A percentile compares a stretch with the other conserved stretches of the same genome.
phyloP scores from a whole-genome alignment of 768 basidiomycete species.

The Podaxis carcinomalis region DNA sequence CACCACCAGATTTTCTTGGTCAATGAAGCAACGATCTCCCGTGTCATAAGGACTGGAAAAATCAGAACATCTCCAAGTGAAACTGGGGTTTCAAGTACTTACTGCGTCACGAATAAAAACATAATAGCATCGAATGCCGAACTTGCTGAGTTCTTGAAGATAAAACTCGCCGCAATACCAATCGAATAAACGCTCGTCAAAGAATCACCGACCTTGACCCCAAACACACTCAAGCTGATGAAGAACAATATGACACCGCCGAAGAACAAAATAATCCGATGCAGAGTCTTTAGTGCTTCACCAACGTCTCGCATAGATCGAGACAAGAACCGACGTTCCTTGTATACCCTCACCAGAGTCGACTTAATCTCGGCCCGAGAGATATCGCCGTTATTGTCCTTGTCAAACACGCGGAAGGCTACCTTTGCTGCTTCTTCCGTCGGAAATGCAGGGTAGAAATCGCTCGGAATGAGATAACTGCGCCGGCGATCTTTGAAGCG shows the following conservation, averaged over 20 bases:
- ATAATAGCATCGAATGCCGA: conserved; percentile 76
- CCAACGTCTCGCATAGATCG: conserved; percentile 76
- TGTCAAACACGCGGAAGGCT: conserved; percentile 75
- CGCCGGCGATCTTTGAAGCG: conserved; percentile 55
- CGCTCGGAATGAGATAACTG: conserved; percentile 58
- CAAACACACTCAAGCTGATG: conserved; percentile 69
- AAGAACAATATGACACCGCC: conserved; percentile 66
- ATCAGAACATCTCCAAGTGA: conserved; percentile 6
- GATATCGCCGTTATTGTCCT: conserved; percentile 73
- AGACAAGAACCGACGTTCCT: conserved; percentile 71
- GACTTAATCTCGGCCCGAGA: conserved; percentile 73
- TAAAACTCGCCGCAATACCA: conserved; percentile 70
- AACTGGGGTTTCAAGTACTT: conserved; percentile 22
- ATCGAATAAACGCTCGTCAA: conserved; percentile 72
- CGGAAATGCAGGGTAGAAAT: conserved; percentile 68
- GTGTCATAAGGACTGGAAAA: conserved; percentile 67
- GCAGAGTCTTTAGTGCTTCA: conserved; percentile 59
- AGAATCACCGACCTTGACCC: conserved; percentile 58
- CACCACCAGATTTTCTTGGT: conserved; percentile 65
- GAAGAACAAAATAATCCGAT: conserved; percentile 59
- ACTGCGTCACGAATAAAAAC: conserved; percentile 84
- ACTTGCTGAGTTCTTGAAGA: conserved; percentile 74
- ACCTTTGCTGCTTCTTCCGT: conserved; percentile 50
- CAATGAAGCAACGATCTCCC: conserved; percentile 78
- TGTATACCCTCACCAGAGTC: conserved; percentile 65